phyloP scores from a whole-genome alignment of 495 filamentous ascomycete species.

The Lasiosphaeriaceae sp. region DNA sequence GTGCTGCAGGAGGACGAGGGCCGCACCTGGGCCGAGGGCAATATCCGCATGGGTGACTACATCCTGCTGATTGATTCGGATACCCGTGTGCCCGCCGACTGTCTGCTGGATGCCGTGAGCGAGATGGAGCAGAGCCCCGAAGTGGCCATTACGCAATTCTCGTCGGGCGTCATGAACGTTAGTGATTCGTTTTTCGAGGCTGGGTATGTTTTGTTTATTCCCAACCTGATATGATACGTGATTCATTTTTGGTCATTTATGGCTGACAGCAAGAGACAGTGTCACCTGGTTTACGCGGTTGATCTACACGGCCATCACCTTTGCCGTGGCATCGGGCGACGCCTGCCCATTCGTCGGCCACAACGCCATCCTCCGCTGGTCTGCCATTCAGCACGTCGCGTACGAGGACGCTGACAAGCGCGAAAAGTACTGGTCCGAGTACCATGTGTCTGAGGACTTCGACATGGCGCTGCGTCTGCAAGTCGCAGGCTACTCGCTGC shows the following conservation, averaged over 20 bases:
- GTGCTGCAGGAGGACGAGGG: conserved; percentile 56
- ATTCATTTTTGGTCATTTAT: conserved; percentile 2
- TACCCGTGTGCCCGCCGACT: conserved; percentile 63
- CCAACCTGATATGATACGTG: background rate
- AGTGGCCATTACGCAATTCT: conserved; percentile 65
- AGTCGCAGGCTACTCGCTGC: conserved; percentile 56
- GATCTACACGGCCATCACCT: conserved; percentile 66
- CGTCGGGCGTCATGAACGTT: conserved; percentile 69
- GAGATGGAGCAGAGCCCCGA: conserved; percentile 71
- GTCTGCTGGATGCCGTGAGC: conserved; percentile 62
- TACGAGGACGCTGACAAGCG: conserved; percentile 38
- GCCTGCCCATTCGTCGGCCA: conserved; percentile 67
- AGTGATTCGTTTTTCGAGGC: conserved; percentile 57
- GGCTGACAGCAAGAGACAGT: conserved; percentile 14
- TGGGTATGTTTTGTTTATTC: conserved; percentile 31
- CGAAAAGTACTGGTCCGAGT: conserved; percentile 72
- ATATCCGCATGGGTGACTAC: conserved; percentile 67
- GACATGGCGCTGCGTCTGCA: conserved; percentile 72
- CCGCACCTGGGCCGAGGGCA: conserved; percentile 64
- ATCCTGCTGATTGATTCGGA: conserved; percentile 66
- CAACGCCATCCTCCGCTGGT: conserved; percentile 68
- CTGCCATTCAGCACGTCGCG: conserved; percentile 57
- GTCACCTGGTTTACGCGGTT: conserved; percentile 74
- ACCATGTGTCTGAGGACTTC: conserved; percentile 70
- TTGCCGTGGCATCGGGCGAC: conserved; percentile 63